A percentile compares a stretch with the other conserved stretches of the same genome.
phyloP scores from a whole-genome alignment of 495 filamentous ascomycete species.

The Penicillium odoratum region DNA sequence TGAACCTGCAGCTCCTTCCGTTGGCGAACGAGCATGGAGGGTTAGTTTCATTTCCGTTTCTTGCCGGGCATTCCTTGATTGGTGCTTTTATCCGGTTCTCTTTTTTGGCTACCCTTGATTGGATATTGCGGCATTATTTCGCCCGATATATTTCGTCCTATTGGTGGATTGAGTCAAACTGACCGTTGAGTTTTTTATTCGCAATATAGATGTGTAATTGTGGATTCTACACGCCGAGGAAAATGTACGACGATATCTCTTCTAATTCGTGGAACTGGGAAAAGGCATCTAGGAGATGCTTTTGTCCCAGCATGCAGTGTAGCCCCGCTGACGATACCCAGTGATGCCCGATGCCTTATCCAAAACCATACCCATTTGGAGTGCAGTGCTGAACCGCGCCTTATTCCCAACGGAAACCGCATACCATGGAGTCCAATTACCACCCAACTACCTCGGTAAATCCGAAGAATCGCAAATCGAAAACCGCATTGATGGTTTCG shows the following conservation, averaged over 20 bases:
- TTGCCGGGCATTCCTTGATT: neutral
- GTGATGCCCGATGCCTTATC: constrained; percentile 89
- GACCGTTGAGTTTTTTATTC: neutral
- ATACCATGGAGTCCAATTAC: constrained; percentile 59
- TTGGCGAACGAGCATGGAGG: constrained; percentile 63
- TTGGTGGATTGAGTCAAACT: constrained; percentile 1
- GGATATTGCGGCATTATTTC: constrained; percentile 1
- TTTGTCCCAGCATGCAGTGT: constrained; percentile 4
- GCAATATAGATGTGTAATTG: constrained; percentile 71
- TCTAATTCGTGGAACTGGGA: neutral
- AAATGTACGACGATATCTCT: constrained; percentile 59
- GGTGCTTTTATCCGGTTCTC: neutral
- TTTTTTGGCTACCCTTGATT: neutral
- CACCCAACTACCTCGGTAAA: constrained; percentile 62
- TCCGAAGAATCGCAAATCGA: constrained; percentile 84
- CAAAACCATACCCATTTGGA: constrained; percentile 95
- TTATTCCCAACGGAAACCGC: constrained; percentile 62
- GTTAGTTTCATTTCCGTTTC: constrained; percentile 41
- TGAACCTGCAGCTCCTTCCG: constrained; percentile 78
- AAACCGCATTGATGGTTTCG: constrained; percentile 63
- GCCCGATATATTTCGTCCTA: neutral
- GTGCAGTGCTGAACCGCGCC: constrained; percentile 75
- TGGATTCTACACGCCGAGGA: constrained; percentile 91
- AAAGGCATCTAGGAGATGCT: neutral
- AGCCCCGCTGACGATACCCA: constrained; percentile 26